Base-by-base conservation (phyloP, 768 basidiomycete genomes). In the Boletus rubroflammeus region DNA sequence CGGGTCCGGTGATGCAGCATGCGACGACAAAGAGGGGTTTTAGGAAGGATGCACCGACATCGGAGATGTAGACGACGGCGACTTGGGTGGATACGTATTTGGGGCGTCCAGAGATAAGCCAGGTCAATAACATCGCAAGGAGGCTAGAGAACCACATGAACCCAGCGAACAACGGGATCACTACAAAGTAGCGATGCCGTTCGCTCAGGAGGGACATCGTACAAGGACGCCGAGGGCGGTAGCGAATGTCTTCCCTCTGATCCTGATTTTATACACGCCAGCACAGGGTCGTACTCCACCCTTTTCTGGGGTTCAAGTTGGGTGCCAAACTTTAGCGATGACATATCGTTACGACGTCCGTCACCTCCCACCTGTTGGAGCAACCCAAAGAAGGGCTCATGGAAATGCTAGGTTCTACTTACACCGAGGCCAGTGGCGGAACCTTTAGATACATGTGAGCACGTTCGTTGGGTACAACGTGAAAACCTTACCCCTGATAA, bases 11-110 rank as follows among this genome's bases (percentile, higher is more conserved):
- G 54, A 89, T 78, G 36, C 75, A 72, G 60, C 83, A 85, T 7
- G 83, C 84, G 15, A 77, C 73, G 47, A 91, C 73, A 62, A 92
- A 92, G 35, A 91, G 76, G 3, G 90, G 89, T 65, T 91, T 90
- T 41, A 91, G 72, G 48, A 78, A 74, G 58, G 78, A 78, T 19
- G 90, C 88, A n/a, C 85, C 88, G 34, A 90, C 70, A 62, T 91
- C 88, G 39, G 86, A 88, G 45, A 91, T 89, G 68, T 86, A 89
- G n/a, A 83, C 81, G 48, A 89, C 81, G 1, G 68, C 67, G 21
- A 78, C 78, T 35, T 82, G 76, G 66, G 79, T 75, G 14, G 84
- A 78, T 15, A 75, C 75, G 60, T 77, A 75, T 51, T 70, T 71
- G 23, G 75, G 77, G 29, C 79, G 73, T 19, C 86, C 86, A n/a